phyloP scores from a whole-genome alignment of 176 grass and related monocot genomes.

The Thinopyrum elongatum region DNA sequence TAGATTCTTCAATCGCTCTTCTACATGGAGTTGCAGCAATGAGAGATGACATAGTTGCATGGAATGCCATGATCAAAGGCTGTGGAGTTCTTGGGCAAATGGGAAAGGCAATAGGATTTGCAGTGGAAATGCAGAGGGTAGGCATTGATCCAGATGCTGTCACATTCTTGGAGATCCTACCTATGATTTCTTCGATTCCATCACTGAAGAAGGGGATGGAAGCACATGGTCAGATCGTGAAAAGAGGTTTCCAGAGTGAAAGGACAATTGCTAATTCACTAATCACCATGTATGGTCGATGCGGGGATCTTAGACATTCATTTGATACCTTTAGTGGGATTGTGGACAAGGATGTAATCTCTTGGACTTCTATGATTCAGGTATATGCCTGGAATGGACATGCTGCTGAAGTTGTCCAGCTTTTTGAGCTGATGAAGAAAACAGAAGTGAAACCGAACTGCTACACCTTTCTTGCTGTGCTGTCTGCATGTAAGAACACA shows the following conservation, averaged over 20 bases:
- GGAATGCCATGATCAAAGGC: slow-evolving; percentile 78
- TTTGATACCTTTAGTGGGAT: slow-evolving; percentile 44
- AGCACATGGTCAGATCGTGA: slow-evolving; percentile 56
- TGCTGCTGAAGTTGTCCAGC: slow-evolving; percentile 36
- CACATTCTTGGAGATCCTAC: slow-evolving; percentile 62
- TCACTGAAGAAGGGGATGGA: slow-evolving; percentile 61
- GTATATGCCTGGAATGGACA: slow-evolving; percentile 69
- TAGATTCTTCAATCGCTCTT: slow-evolving; percentile 46
- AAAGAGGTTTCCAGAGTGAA: slow-evolving; percentile 64
- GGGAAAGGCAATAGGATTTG: slow-evolving; percentile 39
- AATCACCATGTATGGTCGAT: slow-evolving; percentile 65
- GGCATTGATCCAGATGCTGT: slow-evolving; percentile 43
- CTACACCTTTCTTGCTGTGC: slow-evolving; percentile 61
- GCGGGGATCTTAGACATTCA: slow-evolving; percentile 51
- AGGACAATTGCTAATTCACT: slow-evolving; percentile 56
- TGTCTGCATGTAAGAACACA: slow-evolving; percentile 60
- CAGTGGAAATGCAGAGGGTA: slow-evolving; percentile 59
- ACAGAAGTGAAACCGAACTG: slow-evolving; percentile 48
- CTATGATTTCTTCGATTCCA: slow-evolving; percentile 49
- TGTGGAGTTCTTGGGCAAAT: slow-evolving; percentile 52
- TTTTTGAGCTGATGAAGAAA: slow-evolving; percentile 64
- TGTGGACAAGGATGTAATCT: slow-evolving; percentile 64
- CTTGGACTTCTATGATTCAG: slow-evolving; percentile 78
- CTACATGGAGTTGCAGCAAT: slow-evolving; percentile 39
- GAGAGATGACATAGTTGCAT: slow-evolving; percentile 56